phyloP scores from a whole-genome alignment of 345 rosid genomes.

The Brassica nigra region DNA sequence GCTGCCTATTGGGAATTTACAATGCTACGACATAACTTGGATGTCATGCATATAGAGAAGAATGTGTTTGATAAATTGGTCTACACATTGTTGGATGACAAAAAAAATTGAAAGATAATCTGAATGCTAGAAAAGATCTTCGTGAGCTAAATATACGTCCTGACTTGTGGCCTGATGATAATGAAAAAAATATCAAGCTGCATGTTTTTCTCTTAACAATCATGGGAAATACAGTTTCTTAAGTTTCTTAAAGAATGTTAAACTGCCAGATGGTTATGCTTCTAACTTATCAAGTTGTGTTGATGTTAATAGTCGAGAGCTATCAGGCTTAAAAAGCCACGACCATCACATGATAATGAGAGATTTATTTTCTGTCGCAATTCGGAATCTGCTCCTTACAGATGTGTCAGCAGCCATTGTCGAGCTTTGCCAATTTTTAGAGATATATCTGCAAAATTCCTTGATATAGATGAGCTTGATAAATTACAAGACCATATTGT shows the following conservation, averaged over 20 bases:
- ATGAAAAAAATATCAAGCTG: neutral
- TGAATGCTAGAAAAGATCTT: neutral
- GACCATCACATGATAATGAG: constrained; percentile 3
- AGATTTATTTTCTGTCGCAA: neutral
- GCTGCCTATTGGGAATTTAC: neutral
- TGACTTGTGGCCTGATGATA: neutral
- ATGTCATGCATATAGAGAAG: constrained; percentile 7
- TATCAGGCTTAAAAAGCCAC: constrained; percentile 5
- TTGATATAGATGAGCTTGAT: neutral
- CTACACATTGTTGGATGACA: neutral
- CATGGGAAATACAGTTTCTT: neutral
- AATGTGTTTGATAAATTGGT: constrained; percentile 7
- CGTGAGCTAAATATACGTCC: neutral
- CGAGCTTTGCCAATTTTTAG: neutral
- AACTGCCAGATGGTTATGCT: neutral
- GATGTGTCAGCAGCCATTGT: neutral
- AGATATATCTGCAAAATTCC: neutral
- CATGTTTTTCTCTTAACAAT: neutral
- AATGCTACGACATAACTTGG: neutral
- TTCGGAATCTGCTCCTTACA: neutral
- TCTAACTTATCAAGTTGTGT: neutral
- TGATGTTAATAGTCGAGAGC: neutral
- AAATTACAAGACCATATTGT: neutral
- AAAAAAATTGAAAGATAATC: neutral
- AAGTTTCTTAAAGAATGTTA: neutral